Conservation (phyloP, 352 stramenopile genomes). For the Elongisporangium senticosum region DNA sequence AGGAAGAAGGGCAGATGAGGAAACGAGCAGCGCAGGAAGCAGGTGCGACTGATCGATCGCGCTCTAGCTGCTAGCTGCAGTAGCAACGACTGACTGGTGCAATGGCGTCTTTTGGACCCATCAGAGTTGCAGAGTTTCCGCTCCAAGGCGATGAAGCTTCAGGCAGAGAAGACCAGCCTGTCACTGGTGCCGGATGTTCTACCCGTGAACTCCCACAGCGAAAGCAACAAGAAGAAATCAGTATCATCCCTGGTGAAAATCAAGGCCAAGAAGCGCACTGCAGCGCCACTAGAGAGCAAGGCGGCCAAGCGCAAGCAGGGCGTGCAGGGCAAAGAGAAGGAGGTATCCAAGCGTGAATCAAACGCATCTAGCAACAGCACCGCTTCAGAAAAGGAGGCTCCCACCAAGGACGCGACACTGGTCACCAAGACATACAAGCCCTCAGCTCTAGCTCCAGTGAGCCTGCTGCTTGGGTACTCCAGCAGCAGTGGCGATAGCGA, state of each 20-base stretch:
- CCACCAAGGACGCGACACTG: background rate
- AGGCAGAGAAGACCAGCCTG: conserved; percentile 32
- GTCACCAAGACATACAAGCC: background rate
- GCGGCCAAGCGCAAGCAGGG: conserved; percentile 1
- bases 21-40: conserved; percentile 26
- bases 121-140: conserved; percentile 60
- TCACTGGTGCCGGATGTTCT: conserved; percentile 10
- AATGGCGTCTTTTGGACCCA: background rate
- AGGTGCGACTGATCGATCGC: conserved; percentile 16
- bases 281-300: conserved; percentile 2
- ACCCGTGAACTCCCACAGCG: conserved; percentile 2
- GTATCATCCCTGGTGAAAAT: conserved; percentile 24
- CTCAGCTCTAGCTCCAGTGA: background rate
- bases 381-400: background rate
- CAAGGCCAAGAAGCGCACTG: conserved; percentile 50
- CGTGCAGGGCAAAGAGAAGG: background rate
- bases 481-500: conserved; percentile 38
- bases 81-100: background rate
- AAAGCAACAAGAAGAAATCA: conserved; percentile 11
- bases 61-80: background rate
- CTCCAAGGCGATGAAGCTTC: conserved; percentile 50
- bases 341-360: background rate
- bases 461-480: conserved; percentile 49
- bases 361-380: background rate
- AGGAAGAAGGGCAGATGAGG: conserved; percentile 25